A percentile compares a stretch with the other conserved stretches of the same genome.
Conservation (phyloP, 345 rosid genomes). For the Punica granatum region DNA sequence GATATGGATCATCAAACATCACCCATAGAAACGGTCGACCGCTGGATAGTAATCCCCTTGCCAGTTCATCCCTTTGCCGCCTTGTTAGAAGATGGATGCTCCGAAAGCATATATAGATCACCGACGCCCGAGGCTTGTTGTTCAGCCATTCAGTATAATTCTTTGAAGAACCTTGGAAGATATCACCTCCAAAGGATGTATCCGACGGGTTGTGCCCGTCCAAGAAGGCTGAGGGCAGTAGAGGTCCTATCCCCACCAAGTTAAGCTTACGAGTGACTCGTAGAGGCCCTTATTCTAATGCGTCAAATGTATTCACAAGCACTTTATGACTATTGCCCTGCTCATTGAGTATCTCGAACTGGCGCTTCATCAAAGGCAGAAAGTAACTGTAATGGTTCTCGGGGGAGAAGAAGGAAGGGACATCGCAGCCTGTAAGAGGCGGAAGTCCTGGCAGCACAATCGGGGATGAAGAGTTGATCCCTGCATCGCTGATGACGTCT, state of each 20-base stretch:
- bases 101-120: slow-evolving; percentile 8
- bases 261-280: neutral
- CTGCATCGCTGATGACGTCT: slow-evolving; percentile 13
- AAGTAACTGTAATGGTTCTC: slow-evolving; percentile 3
- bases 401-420: slow-evolving; percentile 46
- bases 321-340: slow-evolving; percentile 2
- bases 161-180: neutral
- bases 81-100: neutral
- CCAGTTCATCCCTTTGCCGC: slow-evolving; percentile 11
- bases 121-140: neutral
- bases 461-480: slow-evolving; percentile 7
- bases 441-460: slow-evolving; percentile 49
- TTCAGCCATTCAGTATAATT: slow-evolving; percentile 11
- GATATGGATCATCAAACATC: neutral
- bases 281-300: slow-evolving; percentile 4
- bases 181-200: slow-evolving; percentile 2
- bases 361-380: slow-evolving; percentile 6
- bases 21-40: slow-evolving; percentile 14
- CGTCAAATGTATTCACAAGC: slow-evolving; percentile 11
- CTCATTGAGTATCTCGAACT: neutral
- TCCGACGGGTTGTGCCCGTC: neutral
- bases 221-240: slow-evolving; percentile 1
- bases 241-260: slow-evolving; percentile 7
- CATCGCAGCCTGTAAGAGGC: slow-evolving; percentile 23
- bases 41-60: neutral